These are phyloP conservation scores for Ormosia emarginata DNA, from an alignment of 306 rosid genomes.

Conservation along the genomic window DNA sequence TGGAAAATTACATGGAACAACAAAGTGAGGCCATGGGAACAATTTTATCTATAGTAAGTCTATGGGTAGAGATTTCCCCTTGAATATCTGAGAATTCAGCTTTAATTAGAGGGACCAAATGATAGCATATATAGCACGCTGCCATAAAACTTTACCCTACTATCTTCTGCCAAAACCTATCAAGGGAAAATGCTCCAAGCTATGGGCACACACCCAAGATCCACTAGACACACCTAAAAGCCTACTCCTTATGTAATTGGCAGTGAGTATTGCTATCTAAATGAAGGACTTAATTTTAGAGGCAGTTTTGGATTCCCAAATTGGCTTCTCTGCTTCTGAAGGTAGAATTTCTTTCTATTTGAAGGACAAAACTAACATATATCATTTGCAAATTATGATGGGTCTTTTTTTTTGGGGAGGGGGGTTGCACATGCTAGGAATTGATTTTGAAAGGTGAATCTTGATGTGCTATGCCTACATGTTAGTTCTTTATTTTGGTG, in stretches of 20 bases:
- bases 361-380: background rate
- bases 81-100: background rate
- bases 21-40: background rate
- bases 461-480: background rate
- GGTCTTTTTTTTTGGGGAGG: background rate
- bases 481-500: background rate
- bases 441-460: slow-evolving; percentile 15
- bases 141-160: background rate
- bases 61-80: background rate
- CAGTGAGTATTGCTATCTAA: background rate
- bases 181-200: background rate
- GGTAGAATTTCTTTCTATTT: background rate
- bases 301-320: background rate
- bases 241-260: background rate
- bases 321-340: background rate
- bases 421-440: background rate
- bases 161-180: background rate
- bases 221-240: background rate
- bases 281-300: background rate
- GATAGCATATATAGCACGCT: background rate
- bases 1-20: background rate
- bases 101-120: background rate
- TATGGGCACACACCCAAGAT: background rate
- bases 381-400: background rate
- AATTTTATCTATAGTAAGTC: background rate